phyloP scores from a whole-genome alignment of 306 rosid genomes.

The Rosa lucieae region DNA sequence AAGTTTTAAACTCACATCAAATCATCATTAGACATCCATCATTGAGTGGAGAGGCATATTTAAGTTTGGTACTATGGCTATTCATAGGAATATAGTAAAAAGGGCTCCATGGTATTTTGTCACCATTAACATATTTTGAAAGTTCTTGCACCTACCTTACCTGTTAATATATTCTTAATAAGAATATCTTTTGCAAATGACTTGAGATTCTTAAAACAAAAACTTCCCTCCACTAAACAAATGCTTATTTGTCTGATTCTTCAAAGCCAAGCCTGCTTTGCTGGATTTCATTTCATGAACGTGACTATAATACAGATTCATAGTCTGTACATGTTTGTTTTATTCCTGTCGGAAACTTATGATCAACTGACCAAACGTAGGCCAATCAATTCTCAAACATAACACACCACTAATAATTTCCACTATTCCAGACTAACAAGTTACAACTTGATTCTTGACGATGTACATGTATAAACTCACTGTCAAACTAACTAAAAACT shows the following conservation, averaged over 20 bases:
- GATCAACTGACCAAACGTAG: constrained; percentile 1
- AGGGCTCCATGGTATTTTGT: not conserved
- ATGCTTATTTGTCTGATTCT: not conserved
- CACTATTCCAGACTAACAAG: constrained; percentile 15
- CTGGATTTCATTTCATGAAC: not conserved
- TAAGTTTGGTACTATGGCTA: not conserved
- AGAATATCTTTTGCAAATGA: not conserved
- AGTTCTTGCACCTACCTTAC: not conserved
- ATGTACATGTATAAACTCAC: constrained; percentile 32
- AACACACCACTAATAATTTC: not conserved
- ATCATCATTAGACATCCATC: not conserved
- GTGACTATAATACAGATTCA: not conserved
- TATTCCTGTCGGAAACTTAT: not conserved
- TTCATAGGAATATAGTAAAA: not conserved
- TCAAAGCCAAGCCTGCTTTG: not conserved
- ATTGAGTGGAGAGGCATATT: not conserved
- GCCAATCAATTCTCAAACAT: not conserved
- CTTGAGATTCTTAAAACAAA: not conserved
- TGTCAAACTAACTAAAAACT: constrained; percentile 2
- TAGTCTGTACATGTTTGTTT: not conserved
- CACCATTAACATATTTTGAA: not conserved
- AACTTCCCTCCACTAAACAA: not conserved
- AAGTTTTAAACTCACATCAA: not conserved
- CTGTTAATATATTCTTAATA: not conserved
- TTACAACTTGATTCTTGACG: constrained; percentile 14